phyloP scores from a whole-genome alignment of 2,329 filamentous ascomycete genomes.

The Sphaerulina musiva region DNA sequence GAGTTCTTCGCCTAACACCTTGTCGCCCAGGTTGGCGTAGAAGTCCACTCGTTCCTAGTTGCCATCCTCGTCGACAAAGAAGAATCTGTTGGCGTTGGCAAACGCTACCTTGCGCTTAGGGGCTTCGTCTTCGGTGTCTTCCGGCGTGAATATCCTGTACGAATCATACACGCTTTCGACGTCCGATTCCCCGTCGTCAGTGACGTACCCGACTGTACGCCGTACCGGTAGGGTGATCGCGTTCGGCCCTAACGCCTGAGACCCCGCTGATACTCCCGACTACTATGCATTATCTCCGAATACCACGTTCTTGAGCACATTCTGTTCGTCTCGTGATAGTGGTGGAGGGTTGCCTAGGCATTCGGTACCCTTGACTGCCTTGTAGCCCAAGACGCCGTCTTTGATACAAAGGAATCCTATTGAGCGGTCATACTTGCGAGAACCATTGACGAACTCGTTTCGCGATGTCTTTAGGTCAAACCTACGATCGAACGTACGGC shows the following conservation, averaged over 20 bases:
- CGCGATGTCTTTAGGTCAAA: too few species aligned
- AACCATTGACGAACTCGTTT: too few species aligned
- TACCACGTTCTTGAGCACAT: background rate
- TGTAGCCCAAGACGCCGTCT: background rate
- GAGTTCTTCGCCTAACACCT: background rate
- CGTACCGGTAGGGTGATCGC: background rate
- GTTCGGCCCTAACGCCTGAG: background rate
- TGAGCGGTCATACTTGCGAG: too few species aligned
- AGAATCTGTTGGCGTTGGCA: too few species aligned
- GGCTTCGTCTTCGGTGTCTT: background rate
- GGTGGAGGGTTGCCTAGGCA: background rate
- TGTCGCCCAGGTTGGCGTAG: background rate
- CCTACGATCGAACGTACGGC: too few species aligned
- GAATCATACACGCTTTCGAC: too few species aligned
- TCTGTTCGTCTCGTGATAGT: background rate
- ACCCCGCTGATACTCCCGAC: too few species aligned
- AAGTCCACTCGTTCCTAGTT: background rate
- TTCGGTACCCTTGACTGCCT: background rate
- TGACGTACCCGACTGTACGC: background rate
- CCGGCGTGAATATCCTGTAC: background rate
- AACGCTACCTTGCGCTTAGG: background rate
- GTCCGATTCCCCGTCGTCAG: too few species aligned
- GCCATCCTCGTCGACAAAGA: background rate
- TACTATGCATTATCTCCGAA: background rate
- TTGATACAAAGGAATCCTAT: background rate